These are phyloP conservation scores for Boletus fagicola DNA, from an alignment of 768 basidiomycete species.

Conservation along the genomic window DNA sequence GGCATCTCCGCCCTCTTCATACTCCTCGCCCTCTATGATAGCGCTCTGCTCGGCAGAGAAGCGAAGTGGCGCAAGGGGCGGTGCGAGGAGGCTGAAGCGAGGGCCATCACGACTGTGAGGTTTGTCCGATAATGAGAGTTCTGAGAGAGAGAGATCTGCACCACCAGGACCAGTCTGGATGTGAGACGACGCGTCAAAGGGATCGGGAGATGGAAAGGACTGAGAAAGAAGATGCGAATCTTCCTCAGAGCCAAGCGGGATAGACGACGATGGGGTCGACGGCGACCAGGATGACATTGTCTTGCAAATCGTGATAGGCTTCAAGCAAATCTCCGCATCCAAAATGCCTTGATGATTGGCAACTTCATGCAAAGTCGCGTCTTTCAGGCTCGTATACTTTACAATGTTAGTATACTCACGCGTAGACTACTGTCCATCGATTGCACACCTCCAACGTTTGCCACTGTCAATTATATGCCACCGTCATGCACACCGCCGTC, in stretches of 20 bases:
- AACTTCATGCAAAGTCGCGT: not conserved
- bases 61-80: conserved; percentile 17
- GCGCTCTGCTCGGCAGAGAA: conserved; percentile 25
- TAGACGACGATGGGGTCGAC: conserved; percentile 31
- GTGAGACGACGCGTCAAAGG: conserved; percentile 30
- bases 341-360: not conserved
- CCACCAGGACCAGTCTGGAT: conserved; percentile 42
- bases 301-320: not conserved
- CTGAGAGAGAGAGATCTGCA: conserved; percentile 56
- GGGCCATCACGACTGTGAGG: conserved; percentile 28
- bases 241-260: conserved; percentile 20
- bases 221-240: conserved; percentile 48
- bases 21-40: conserved; percentile 27
- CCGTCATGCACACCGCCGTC: not conserved
- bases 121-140: conserved; percentile 47
- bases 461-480: not conserved
- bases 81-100: conserved; percentile 35
- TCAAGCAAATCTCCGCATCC: not conserved
- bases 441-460: not conserved
- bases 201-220: conserved; percentile 38
- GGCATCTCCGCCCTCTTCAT: conserved; percentile 13
- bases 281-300: conserved; percentile 31
- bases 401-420: not conserved
- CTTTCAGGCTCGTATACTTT: not conserved
- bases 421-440: not conserved